Conservation (phyloP, 202 grass and related monocot genomes). For the Setaria viridis region DNA sequence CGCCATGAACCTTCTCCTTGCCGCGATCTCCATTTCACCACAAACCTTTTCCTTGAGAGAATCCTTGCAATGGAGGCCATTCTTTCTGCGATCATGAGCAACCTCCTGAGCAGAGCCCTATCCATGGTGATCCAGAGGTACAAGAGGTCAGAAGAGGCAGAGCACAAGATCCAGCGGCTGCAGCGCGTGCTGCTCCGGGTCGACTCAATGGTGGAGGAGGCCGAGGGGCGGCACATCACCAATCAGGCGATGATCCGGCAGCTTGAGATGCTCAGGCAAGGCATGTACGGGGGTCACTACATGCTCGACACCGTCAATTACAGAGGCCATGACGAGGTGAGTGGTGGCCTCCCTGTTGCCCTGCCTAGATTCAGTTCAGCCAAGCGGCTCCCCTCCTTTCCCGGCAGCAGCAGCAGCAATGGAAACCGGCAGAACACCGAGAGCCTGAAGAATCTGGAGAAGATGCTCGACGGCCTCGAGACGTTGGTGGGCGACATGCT, state of each 20-base stretch:
- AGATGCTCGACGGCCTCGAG: conserved; percentile 32
- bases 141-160: neutral
- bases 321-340: neutral
- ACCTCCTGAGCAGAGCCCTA: neutral
- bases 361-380: neutral
- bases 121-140: conserved; percentile 1
- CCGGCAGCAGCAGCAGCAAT: neutral
- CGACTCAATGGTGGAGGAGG: neutral
- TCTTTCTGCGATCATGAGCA: neutral
- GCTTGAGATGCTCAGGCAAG: neutral
- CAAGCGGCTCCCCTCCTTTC: neutral
- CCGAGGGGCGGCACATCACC: neutral
- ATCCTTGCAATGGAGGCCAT: neutral
- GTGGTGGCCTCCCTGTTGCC: neutral
- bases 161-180: neutral
- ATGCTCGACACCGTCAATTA: neutral
- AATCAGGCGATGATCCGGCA: neutral
- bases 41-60: neutral
- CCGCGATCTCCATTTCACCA: neutral
- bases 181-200: neutral
- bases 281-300: neutral
- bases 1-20: neutral
- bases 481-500: neutral
- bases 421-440: neutral
- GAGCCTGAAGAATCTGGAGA: neutral